Evolutionary conservation across 768 basidiomycete species (phyloP).

Genomic region (Saitozyma sp.): DNA sequence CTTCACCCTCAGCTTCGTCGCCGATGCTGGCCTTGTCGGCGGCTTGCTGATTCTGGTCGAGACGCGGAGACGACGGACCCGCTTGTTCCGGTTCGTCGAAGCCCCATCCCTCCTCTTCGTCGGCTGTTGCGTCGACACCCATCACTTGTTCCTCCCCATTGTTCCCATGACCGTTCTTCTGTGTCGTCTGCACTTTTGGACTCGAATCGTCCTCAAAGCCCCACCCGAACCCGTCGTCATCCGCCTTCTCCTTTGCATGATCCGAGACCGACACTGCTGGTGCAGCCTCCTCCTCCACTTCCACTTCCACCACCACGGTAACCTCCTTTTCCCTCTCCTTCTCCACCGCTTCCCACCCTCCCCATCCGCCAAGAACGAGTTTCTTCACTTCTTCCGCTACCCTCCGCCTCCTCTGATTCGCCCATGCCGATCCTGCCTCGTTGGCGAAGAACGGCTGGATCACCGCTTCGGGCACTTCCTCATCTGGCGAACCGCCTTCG

Average conservation of each 20-base stretch:
- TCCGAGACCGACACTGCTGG: conserved; percentile 16
- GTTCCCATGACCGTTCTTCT: neutral
- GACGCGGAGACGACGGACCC: conserved; percentile 41
- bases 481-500: conserved; percentile 56
- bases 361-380: conserved; percentile 56
- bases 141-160: neutral
- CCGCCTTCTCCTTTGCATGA: conserved; percentile 44
- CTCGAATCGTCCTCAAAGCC: conserved; percentile 18
- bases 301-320: conserved; percentile 32
- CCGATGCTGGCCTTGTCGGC: neutral
- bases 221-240: conserved; percentile 47
- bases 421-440: conserved; percentile 71
- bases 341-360: conserved; percentile 35
- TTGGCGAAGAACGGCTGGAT: conserved; percentile 68
- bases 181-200: conserved; percentile 7
- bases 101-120: conserved; percentile 53
- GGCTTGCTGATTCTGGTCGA: conserved; percentile 9
- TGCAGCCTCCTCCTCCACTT: conserved; percentile 29
- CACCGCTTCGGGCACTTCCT: conserved; percentile 52
- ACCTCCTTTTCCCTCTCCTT: conserved; percentile 31
- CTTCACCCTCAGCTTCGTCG: conserved; percentile 54
- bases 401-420: conserved; percentile 67
- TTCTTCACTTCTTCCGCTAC: conserved; percentile 66
- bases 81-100: conserved; percentile 50
- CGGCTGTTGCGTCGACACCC: conserved; percentile 2